Evolutionary conservation across 345 rosid species (phyloP).

Genomic region (Trapa incisa): DNA sequence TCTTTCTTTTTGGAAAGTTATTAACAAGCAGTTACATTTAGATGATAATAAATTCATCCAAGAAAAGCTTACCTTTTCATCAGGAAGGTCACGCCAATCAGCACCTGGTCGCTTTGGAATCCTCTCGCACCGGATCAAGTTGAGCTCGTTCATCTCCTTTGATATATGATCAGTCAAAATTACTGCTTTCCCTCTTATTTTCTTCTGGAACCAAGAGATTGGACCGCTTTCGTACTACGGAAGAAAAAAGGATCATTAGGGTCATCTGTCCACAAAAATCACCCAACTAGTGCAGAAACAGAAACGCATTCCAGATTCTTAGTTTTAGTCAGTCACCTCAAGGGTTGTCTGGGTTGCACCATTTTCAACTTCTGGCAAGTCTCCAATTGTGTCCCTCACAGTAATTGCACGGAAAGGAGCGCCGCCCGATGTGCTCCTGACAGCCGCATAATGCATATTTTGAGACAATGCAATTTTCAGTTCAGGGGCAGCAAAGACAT

Average conservation of each 20-base stretch:
- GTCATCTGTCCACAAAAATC: not conserved
- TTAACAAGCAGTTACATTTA: too few relatives aligned
- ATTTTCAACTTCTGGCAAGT: slow-evolving; percentile 59
- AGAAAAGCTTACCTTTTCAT: slow-evolving; percentile 39
- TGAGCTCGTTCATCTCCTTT: slow-evolving; percentile 68
- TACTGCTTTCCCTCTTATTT: slow-evolving; percentile 37
- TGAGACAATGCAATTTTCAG: slow-evolving; percentile 41
- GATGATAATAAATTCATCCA: not conserved
- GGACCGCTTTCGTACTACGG: slow-evolving; percentile 46
- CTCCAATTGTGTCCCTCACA: slow-evolving; percentile 83
- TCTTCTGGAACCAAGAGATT: slow-evolving; percentile 76
- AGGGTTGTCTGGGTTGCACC: slow-evolving; percentile 42
- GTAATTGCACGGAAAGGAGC: slow-evolving; percentile 91
- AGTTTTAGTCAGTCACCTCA: slow-evolving; percentile 27
- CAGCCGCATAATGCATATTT: slow-evolving; percentile 54
- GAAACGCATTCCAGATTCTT: not conserved
- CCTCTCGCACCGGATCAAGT: slow-evolving; percentile 52
- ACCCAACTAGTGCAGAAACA: not conserved
- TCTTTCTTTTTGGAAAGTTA: too few relatives aligned
- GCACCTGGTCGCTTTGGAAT: slow-evolving; percentile 84
- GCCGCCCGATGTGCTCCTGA: slow-evolving; percentile 53
- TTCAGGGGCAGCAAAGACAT: slow-evolving; percentile 58
- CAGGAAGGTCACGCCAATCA: slow-evolving; percentile 83
- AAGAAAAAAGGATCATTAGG: not conserved
- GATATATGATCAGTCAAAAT: slow-evolving; percentile 66